Evolutionary conservation across 2,329 filamentous ascomycete species (phyloP), one percentile per base, ranked within the genome.

Genomic region (Cytospora paraplurivora): DNA sequence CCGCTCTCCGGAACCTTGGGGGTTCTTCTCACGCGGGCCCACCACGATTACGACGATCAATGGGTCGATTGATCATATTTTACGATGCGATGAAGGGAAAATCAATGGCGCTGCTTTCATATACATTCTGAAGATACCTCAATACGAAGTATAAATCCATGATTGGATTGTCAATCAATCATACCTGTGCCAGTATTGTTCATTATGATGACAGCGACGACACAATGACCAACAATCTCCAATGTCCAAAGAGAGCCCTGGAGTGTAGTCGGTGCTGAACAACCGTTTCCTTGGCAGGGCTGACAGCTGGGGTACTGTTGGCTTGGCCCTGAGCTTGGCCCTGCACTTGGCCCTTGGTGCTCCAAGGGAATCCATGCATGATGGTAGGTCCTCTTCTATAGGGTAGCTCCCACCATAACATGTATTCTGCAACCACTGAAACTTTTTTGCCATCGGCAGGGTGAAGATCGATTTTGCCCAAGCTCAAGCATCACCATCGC

Each of bases 281-380:
- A 19, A 47, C 44, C n/a, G 44, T 47, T 47, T 47, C n/a, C 44
- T 47, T 47, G 44, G 44, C 44, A 47, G 44, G 44, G 44, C 44
- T 47, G 44, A 47, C 3, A 11, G 44, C 10, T n/a, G 21, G 10
- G 17, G 4, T 11, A 19, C n/a, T 21, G 44, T 47, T 2, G 44
- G 44, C 44, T 47, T 47, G 44, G 44, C 44, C n/a, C 44, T 19
- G 21, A 47, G 44, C 44, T 47, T 47, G 44, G 4, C 21, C 4
- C 5, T 3, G 19, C 6, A 12, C n/a, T 7, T 47, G 44, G 21
- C 44, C n/a, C 21, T 19, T 19, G 44, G 44, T 11, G 44, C 44
- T 21, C 44, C 44, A 47, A 27, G 27, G 27, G 4, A 27, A 2
- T 4, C 27, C 27, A 27, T 27, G 27, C 27, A 27, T 27, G 27